These are phyloP conservation scores for Acacia confusa DNA, from an alignment of 306 rosid species.

Conservation along the genomic window DNA sequence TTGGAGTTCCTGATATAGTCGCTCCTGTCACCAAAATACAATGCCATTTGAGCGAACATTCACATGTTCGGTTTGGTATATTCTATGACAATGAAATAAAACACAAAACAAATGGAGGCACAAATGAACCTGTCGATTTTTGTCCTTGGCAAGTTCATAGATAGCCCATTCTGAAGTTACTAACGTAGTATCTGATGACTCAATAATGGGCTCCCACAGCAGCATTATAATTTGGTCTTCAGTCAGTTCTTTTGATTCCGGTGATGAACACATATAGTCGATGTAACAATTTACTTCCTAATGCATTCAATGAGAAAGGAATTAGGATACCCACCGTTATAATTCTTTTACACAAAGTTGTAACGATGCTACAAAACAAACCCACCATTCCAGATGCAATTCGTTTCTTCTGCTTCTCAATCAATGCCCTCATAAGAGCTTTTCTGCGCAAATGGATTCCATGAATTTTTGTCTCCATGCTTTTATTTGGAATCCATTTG, in stretches of 20 bases:
- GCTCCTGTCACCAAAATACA: constrained; percentile 46
- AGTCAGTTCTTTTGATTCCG: constrained; percentile 62
- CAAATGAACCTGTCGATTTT: constrained; percentile 59
- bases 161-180: constrained; percentile 91
- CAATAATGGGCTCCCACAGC: constrained; percentile 83
- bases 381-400: constrained; percentile 73
- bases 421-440: constrained; percentile 62
- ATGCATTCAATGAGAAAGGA: constrained; percentile 20
- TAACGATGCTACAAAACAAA: background rate
- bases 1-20: constrained; percentile 53
- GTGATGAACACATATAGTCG: constrained; percentile 49
- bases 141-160: constrained; percentile 78
- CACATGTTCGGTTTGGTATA: background rate
- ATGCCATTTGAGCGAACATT: background rate
- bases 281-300: constrained; percentile 66
- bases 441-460: constrained; percentile 39
- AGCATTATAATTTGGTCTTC: constrained; percentile 65
- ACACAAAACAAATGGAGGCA: background rate
- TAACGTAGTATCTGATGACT: constrained; percentile 79
- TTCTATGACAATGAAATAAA: background rate
- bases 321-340: constrained; percentile 14
- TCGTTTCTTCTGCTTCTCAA: constrained; percentile 63
- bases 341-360: background rate
- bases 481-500: constrained; percentile 84
- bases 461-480: constrained; percentile 52